These are phyloP conservation scores for Saturnispora gosingensis DNA, from an alignment of 805 yeast species.

Conservation along the genomic window DNA sequence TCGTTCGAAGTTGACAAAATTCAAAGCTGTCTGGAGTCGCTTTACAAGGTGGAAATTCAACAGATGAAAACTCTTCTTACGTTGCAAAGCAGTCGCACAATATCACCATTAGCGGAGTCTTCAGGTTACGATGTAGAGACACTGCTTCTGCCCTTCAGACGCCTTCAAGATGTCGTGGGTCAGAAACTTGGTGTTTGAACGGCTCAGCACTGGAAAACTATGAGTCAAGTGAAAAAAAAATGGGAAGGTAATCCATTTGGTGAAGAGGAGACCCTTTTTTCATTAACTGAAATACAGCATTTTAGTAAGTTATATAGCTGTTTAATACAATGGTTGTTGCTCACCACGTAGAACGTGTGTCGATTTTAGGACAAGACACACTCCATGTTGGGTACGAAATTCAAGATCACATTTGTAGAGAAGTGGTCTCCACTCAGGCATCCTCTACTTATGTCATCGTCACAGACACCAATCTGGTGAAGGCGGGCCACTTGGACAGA, in stretches of 20 bases:
- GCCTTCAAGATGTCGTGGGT: background rate
- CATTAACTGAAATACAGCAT: background rate
- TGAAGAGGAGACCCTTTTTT: background rate
- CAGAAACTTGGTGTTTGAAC: background rate
- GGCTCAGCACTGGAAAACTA: background rate
- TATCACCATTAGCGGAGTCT: background rate
- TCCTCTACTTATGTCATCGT: conserved; percentile 90
- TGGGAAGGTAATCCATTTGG: background rate
- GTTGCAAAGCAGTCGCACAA: background rate
- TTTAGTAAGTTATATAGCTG: background rate
- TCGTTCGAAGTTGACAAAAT: background rate
- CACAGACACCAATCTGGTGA: conserved; percentile 73
- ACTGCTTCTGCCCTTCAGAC: background rate
- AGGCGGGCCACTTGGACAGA: conserved; percentile 50
- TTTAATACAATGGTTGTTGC: conserved; percentile 3
- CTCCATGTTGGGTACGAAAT: conserved; percentile 88
- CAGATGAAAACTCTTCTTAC: background rate
- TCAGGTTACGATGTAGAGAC: background rate
- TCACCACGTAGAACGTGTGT: conserved; percentile 38
- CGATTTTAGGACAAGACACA: conserved; percentile 71
- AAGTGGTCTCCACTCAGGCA: conserved; percentile 48
- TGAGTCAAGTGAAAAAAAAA: background rate
- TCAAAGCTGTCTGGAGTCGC: background rate
- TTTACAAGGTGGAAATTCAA: background rate
- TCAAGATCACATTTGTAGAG: conserved; percentile 61